Evolutionary conservation across 495 filamentous ascomycete species (phyloP).

Genomic region (Xylaria grammica): DNA sequence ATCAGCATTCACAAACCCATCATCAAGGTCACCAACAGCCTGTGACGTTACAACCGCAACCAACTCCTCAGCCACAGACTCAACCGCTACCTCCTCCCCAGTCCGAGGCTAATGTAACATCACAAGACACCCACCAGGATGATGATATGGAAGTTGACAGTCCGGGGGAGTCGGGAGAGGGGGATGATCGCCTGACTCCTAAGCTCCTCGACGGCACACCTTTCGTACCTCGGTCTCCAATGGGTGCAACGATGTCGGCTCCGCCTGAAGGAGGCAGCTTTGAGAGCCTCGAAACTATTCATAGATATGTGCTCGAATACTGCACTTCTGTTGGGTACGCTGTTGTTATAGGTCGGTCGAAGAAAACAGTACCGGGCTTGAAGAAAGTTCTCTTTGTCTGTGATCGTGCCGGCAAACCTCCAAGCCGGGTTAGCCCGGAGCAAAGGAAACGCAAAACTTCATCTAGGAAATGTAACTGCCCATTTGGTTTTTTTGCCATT

Average conservation of each 20-base stretch:
- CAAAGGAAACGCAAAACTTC: conserved; percentile 61
- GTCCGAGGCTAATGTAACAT: conserved; percentile 39
- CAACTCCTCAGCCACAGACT: conserved; percentile 33
- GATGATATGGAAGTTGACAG: conserved; percentile 52
- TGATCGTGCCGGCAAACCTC: conserved; percentile 61
- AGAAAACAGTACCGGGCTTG: conserved; percentile 61
- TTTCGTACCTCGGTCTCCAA: conserved; percentile 50
- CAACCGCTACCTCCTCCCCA: conserved; percentile 39
- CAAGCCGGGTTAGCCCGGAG: conserved; percentile 56
- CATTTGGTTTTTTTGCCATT: conserved; percentile 63
- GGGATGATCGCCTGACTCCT: conserved; percentile 45
- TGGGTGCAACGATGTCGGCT: conserved; percentile 57
- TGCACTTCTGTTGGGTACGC: conserved; percentile 63
- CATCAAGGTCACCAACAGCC: conserved; percentile 48
- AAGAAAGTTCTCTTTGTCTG: conserved; percentile 65
- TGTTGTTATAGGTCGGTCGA: conserved; percentile 62
- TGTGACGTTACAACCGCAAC: conserved; percentile 34
- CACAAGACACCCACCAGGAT: conserved; percentile 42
- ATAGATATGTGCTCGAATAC: conserved; percentile 57
- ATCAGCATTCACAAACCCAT: conserved; percentile 48
- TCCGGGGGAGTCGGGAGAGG: conserved; percentile 44
- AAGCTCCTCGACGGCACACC: conserved; percentile 50
- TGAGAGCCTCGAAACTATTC: conserved; percentile 58
- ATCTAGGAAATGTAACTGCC: conserved; percentile 62
- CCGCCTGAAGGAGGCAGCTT: conserved; percentile 61